phyloP scores from a whole-genome alignment of 169 alveolate genomes.

The Plasmodium vinckei region DNA sequence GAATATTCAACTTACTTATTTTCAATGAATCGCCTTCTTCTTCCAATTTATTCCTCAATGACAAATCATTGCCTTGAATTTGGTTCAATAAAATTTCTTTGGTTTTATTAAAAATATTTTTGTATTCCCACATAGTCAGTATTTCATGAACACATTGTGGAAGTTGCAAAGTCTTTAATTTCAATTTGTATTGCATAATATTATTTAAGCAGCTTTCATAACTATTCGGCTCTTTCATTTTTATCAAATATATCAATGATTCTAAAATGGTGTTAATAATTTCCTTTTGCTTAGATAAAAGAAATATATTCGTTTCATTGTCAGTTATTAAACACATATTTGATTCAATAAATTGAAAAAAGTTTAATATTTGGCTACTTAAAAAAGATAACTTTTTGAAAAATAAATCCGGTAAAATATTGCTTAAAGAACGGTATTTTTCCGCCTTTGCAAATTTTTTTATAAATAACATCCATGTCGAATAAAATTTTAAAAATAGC shows the following conservation, averaged over 20 bases:
- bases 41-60: not conserved
- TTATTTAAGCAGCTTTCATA: slow-evolving; percentile 32
- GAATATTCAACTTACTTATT: not conserved
- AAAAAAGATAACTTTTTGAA: slow-evolving; percentile 34
- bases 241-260: slow-evolving; percentile 27
- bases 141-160: slow-evolving; percentile 6
- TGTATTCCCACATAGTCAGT: slow-evolving; percentile 7
- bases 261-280: slow-evolving; percentile 52
- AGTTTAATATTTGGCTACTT: slow-evolving; percentile 32
- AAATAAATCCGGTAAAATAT: slow-evolving; percentile 60
- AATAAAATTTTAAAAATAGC: slow-evolving; percentile 43
- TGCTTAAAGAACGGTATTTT: not conserved
- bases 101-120: slow-evolving; percentile 25
- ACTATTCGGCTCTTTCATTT: not conserved
- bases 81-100: slow-evolving; percentile 9
- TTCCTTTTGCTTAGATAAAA: slow-evolving; percentile 47
- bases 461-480: slow-evolving; percentile 49
- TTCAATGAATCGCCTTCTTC: not conserved
- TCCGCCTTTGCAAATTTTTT: slow-evolving; percentile 17
- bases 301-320: slow-evolving; percentile 33
- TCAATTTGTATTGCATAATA: slow-evolving; percentile 23
- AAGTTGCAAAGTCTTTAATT: slow-evolving; percentile 12
- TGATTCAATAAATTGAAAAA: slow-evolving; percentile 60
- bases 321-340: slow-evolving; percentile 18
- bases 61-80: not conserved